Percentiles rank a stretch among this genome's conserved stretches.
Conservation (phyloP, 1,284 basidiomycete genomes). For the Cryptococcus amylolentus region DNA sequence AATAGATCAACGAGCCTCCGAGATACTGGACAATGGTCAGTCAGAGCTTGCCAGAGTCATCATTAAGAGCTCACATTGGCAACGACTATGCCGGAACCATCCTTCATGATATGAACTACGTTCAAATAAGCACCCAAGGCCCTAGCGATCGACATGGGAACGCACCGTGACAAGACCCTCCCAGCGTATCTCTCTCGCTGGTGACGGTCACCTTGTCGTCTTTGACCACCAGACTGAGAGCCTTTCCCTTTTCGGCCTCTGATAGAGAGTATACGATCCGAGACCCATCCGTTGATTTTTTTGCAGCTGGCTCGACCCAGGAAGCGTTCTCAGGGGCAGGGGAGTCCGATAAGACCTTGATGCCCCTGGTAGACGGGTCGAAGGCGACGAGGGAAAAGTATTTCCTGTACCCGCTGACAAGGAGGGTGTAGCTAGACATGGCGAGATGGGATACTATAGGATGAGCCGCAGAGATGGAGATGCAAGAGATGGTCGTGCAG, state of each 20-base stretch:
- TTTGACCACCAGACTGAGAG: slow-evolving; percentile 24
- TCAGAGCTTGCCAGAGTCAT: background rate
- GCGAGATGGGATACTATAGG: too few species aligned
- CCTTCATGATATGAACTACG: slow-evolving; percentile 38
- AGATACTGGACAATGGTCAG: slow-evolving; percentile 13
- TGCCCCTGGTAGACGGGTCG: slow-evolving; percentile 20
- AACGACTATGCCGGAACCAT: slow-evolving; percentile 41
- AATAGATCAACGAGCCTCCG: slow-evolving; percentile 38
- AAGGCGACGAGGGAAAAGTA: slow-evolving; percentile 33
- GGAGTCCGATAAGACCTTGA: slow-evolving; percentile 28
- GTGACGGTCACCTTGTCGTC: slow-evolving; percentile 31
- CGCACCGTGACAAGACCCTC: slow-evolving; percentile 39
- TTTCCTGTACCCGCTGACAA: slow-evolving; percentile 39
- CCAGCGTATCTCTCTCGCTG: slow-evolving; percentile 27
- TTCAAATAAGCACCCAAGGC: background rate
- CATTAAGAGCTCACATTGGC: slow-evolving; percentile 32
- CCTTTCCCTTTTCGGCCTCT: slow-evolving; percentile 34
- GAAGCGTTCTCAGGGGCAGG: slow-evolving; percentile 31
- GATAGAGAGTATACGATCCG: slow-evolving; percentile 34
- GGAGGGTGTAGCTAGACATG: slow-evolving; percentile 28
- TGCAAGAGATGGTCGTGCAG: too few species aligned
- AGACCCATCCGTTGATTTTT: slow-evolving; percentile 2
- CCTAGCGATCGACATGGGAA: background rate
- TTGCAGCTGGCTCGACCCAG: slow-evolving; percentile 35
- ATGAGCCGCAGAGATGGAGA: too few species aligned